These are phyloP conservation scores for Adansonia rubrostipa DNA, from an alignment of 441 rosid genomes.

Conservation along the genomic window DNA sequence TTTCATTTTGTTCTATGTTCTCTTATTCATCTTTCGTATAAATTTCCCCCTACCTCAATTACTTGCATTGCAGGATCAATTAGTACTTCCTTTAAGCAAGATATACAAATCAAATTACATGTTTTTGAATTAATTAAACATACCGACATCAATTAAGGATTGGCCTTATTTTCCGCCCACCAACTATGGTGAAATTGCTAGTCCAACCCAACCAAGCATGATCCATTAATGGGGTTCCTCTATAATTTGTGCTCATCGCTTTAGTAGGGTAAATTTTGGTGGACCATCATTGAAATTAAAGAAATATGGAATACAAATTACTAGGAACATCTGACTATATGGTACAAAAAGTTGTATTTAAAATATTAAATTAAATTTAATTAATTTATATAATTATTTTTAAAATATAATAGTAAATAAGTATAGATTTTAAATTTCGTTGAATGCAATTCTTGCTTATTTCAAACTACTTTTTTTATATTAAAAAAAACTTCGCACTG, in stretches of 20 bases:
- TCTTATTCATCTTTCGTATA: neutral
- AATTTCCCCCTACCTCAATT: too few species aligned
- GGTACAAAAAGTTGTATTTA: neutral
- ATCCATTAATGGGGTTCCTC: neutral
- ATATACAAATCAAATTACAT: neutral
- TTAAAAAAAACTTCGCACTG: too few species aligned
- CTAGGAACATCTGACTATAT: neutral
- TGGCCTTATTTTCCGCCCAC: conserved; percentile 14
- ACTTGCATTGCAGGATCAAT: neutral
- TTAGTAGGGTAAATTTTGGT: neutral
- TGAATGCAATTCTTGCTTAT: too few species aligned
- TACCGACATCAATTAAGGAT: neutral
- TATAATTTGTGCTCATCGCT: conserved; percentile 1
- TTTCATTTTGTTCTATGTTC: neutral
- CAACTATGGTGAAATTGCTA: neutral
- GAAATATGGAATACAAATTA: neutral
- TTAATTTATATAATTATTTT: too few species aligned
- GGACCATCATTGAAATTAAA: conserved; percentile 15
- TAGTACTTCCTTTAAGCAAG: neutral
- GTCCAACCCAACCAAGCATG: conserved; percentile 7
- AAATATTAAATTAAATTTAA: too few species aligned
- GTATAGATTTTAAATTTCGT: too few species aligned
- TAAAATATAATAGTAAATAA: too few species aligned
- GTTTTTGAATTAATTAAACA: neutral
- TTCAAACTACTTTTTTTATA: too few species aligned